Evolutionary conservation across 1,139 yeast genomes (phyloP).

Genomic region (Meyerozyma smithsonii): DNA sequence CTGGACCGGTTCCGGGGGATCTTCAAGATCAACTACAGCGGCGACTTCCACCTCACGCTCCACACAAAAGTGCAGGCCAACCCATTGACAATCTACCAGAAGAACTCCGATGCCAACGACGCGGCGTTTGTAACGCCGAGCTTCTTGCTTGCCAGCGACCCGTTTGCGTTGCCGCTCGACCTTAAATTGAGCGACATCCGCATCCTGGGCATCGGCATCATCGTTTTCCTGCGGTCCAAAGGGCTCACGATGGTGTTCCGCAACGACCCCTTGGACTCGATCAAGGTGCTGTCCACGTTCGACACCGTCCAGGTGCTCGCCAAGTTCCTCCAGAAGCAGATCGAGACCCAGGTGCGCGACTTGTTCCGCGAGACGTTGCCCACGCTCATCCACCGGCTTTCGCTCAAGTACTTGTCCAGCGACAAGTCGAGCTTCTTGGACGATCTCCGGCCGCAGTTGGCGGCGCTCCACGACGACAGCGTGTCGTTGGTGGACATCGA

Average conservation of each 20-base stretch:
- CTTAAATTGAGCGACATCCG: constrained; percentile 68
- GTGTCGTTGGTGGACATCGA: constrained; percentile 43
- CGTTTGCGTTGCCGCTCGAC: constrained; percentile 75
- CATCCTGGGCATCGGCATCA: constrained; percentile 76
- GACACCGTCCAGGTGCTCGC: constrained; percentile 84
- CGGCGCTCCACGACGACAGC: constrained; percentile 17
- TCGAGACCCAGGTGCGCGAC: constrained; percentile 75
- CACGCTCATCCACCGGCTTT: constrained; percentile 69
- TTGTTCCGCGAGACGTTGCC: constrained; percentile 83
- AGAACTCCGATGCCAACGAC: constrained; percentile 35
- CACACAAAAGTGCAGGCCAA: constrained; percentile 85
- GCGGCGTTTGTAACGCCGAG: constrained; percentile 56
- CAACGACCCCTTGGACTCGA: constrained; percentile 82
- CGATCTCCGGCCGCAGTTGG: constrained; percentile 28
- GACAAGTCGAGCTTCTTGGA: constrained; percentile 28
- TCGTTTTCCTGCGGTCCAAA: constrained; percentile 75
- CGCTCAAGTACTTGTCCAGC: constrained; percentile 63
- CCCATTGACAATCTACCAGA: constrained; percentile 66
- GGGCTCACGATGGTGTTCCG: constrained; percentile 84
- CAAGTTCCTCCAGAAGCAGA: constrained; percentile 72
- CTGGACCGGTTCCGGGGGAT: constrained; percentile 80
- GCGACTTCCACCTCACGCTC: constrained; percentile 75
- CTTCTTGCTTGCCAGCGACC: constrained; percentile 61
- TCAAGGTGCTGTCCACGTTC: constrained; percentile 78
- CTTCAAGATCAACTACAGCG: constrained; percentile 73